phyloP scores from a whole-genome alignment of 208 protist species.

The Trypanosoma rangeli region DNA sequence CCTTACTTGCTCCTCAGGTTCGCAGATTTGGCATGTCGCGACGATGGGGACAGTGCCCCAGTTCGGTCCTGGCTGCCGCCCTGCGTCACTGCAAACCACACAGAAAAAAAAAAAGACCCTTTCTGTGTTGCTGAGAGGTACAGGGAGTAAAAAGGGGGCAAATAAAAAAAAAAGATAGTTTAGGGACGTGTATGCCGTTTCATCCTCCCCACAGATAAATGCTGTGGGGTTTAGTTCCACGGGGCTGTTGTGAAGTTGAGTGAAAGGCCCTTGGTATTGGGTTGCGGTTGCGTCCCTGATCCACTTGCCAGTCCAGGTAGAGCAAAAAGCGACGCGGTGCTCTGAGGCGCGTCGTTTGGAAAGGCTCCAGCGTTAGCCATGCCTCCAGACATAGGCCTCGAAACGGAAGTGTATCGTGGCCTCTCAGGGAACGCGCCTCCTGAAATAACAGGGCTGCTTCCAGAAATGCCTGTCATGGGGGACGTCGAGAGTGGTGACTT shows the following conservation, averaged over 20 bases:
- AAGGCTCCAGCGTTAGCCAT: constrained; percentile 7
- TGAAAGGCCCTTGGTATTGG: background rate
- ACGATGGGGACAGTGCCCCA: background rate
- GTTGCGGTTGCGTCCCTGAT: background rate
- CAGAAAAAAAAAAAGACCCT: background rate
- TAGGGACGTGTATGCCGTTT: background rate
- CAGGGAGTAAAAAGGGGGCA: background rate
- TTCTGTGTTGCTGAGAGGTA: background rate
- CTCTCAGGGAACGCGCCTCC: constrained; percentile 20
- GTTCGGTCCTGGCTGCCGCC: background rate
- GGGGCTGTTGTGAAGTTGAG: constrained; percentile 32
- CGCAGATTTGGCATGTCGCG: background rate
- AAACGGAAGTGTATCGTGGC: constrained; percentile 27
- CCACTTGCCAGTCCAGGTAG: constrained; percentile 3
- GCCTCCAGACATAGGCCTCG: constrained; percentile 13
- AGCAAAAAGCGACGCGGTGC: constrained; percentile 4
- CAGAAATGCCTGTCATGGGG: constrained; percentile 8
- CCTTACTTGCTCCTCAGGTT: background rate
- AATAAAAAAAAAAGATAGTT: background rate
- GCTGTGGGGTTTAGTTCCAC: constrained; percentile 14
- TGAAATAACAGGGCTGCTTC: constrained; percentile 1
- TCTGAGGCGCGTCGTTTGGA: constrained; percentile 6
- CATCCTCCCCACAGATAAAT: background rate
- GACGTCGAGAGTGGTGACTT: constrained; percentile 20
- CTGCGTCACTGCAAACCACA: background rate